Evolutionary conservation across 1,139 yeast genomes (phyloP).

Genomic region (Saccharomycopsis phalli): DNA sequence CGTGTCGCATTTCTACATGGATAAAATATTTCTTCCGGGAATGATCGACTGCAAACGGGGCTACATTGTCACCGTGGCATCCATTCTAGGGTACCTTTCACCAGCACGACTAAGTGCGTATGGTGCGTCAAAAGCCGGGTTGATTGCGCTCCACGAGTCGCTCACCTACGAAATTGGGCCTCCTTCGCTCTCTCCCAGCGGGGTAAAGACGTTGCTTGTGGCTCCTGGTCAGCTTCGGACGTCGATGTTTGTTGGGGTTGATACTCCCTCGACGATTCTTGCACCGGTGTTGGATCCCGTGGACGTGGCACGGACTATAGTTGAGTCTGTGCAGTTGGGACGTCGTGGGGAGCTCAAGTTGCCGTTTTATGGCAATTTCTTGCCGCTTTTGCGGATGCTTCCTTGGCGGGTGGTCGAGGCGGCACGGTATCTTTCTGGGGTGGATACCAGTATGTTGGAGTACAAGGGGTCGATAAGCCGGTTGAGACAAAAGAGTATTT

Average conservation of each 20-base stretch:
- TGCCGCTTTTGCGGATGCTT: slow-evolving; percentile 61
- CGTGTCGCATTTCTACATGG: slow-evolving; percentile 59
- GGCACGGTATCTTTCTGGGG: slow-evolving; percentile 48
- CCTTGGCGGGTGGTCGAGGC: slow-evolving; percentile 65
- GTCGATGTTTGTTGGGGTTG: slow-evolving; percentile 57
- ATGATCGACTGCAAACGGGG: slow-evolving; percentile 63
- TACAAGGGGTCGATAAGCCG: slow-evolving; percentile 6
- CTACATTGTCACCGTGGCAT: slow-evolving; percentile 69
- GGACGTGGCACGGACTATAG: slow-evolving; percentile 51
- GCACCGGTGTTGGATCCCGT: slow-evolving; percentile 78
- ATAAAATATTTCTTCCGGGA: slow-evolving; percentile 60
- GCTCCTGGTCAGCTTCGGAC: slow-evolving; percentile 86
- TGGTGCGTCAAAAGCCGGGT: slow-evolving; percentile 85
- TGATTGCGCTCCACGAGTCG: slow-evolving; percentile 77
- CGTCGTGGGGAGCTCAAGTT: slow-evolving; percentile 57
- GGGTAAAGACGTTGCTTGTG: slow-evolving; percentile 64
- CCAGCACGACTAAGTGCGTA: slow-evolving; percentile 74
- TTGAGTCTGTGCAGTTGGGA: slow-evolving; percentile 51
- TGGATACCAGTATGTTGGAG: slow-evolving; percentile 33
- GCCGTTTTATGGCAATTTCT: slow-evolving; percentile 66
- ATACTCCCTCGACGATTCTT: slow-evolving; percentile 59
- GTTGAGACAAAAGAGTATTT: no score
- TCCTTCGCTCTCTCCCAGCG: slow-evolving; percentile 35
- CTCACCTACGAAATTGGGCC: slow-evolving; percentile 61
- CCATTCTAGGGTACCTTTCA: slow-evolving; percentile 74